A percentile compares a stretch with the other conserved stretches of the same genome.
Conservation (phyloP, 1,139 yeast species). For the Spencermartinsiella ligniputridi region DNA sequence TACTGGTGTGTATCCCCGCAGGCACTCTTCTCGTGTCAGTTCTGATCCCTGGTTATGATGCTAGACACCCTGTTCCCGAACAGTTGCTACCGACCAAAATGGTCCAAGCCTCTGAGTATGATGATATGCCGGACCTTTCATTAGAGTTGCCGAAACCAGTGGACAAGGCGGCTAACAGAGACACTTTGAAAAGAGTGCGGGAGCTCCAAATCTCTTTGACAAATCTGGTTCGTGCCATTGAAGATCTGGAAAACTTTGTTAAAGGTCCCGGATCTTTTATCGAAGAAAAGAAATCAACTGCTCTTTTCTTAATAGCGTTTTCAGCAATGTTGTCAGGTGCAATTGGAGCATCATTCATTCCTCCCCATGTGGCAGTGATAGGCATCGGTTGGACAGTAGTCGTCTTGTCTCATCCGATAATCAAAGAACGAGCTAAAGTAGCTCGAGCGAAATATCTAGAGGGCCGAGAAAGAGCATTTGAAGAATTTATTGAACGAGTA, state of each 20-base stretch:
- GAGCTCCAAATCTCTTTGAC: constrained; percentile 62
- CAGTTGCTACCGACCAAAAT: constrained; percentile 15
- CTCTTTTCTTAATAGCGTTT: constrained; percentile 45
- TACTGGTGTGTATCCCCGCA: constrained; percentile 62
- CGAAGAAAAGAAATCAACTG: constrained; percentile 65
- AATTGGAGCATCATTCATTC: constrained; percentile 58
- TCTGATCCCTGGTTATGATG: constrained; percentile 66
- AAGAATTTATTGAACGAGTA: constrained; percentile 30
- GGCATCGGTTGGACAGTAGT: constrained; percentile 53
- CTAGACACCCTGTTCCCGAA: constrained; percentile 49
- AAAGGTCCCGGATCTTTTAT: constrained; percentile 66
- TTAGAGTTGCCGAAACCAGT: background rate
- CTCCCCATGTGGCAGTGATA: constrained; percentile 59
- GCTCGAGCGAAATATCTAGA: constrained; percentile 22
- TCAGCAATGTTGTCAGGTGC: constrained; percentile 42
- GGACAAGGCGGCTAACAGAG: constrained; percentile 14
- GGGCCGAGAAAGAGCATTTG: constrained; percentile 20
- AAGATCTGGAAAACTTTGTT: constrained; percentile 51
- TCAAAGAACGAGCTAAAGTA: constrained; percentile 29
- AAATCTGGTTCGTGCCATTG: constrained; percentile 48
- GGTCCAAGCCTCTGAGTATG: constrained; percentile 13
- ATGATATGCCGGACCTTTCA: constrained; percentile 11
- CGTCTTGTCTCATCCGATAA: constrained; percentile 53
- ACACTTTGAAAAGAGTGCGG: constrained; percentile 47
- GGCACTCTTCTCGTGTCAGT: constrained; percentile 52